These are phyloP conservation scores for Rhododendron griersonianum DNA, from an alignment of 148 eudicot genomes.

Conservation along the genomic window DNA sequence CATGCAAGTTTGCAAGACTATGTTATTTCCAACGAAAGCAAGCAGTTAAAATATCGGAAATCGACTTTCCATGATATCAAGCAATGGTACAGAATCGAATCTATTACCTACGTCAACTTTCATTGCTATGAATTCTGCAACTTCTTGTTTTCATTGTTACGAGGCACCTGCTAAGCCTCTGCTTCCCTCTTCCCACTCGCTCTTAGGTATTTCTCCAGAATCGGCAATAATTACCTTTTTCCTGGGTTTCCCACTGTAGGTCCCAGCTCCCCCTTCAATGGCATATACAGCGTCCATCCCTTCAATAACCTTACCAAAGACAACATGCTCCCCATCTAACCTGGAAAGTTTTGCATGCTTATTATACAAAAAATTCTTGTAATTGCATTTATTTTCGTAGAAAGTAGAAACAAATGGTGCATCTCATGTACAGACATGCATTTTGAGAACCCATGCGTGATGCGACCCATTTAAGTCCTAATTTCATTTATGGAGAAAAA, in stretches of 20 bases:
- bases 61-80: background rate
- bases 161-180: conserved; percentile 24
- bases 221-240: conserved; percentile 86
- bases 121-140: background rate
- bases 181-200: conserved; percentile 68
- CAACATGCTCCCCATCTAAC: conserved; percentile 94
- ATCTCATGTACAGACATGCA: background rate
- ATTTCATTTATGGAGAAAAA: background rate
- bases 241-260: conserved; percentile 92
- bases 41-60: background rate
- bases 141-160: background rate
- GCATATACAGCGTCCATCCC: conserved; percentile 95
- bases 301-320: conserved; percentile 84
- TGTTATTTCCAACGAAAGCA: too few species aligned
- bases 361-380: background rate
- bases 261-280: conserved; percentile 95
- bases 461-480: background rate
- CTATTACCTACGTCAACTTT: background rate
- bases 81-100: background rate
- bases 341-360: conserved; percentile 23
- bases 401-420: background rate
- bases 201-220: conserved; percentile 83
- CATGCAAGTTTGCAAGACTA: background rate
- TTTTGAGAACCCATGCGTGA: background rate
- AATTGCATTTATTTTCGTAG: background rate